Evolutionary conservation across 164 flowering plant species (phyloP).

Genomic region (Magnolia changhungtana): DNA sequence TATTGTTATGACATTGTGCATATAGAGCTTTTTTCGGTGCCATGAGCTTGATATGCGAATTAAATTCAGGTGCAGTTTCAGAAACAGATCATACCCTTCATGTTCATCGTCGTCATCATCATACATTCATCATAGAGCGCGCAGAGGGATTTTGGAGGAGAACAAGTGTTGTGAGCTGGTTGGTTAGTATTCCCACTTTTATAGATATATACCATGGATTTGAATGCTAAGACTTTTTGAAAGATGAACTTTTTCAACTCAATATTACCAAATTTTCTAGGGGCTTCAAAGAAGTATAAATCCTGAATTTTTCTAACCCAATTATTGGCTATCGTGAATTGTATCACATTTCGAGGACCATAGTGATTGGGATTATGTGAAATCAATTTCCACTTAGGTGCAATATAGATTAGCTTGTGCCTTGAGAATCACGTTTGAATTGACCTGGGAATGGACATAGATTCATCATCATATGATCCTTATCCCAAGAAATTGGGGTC

Average conservation of each 20-base stretch:
- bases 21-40: neutral
- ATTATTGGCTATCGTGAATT: neutral
- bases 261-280: neutral
- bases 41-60: neutral
- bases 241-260: neutral
- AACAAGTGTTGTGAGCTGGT: slow-evolving; percentile 47
- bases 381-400: too few species aligned
- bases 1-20: neutral
- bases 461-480: too few species aligned
- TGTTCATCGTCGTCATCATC: slow-evolving; percentile 13
- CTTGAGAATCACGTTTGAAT: too few species aligned
- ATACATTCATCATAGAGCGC: slow-evolving; percentile 14
- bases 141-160: slow-evolving; percentile 55
- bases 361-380: neutral
- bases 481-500: too few species aligned
- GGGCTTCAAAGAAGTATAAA: too few species aligned
- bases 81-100: neutral
- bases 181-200: slow-evolving; percentile 36
- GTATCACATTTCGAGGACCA: neutral
- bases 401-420: too few species aligned
- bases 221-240: neutral
- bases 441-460: too few species aligned
- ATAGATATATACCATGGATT: neutral
- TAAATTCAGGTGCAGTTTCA: neutral
- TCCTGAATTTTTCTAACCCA: neutral